These are phyloP conservation scores for Scortechinia acanthostroma DNA, from an alignment of 2,329 filamentous ascomycete genomes.

Conservation along the genomic window DNA sequence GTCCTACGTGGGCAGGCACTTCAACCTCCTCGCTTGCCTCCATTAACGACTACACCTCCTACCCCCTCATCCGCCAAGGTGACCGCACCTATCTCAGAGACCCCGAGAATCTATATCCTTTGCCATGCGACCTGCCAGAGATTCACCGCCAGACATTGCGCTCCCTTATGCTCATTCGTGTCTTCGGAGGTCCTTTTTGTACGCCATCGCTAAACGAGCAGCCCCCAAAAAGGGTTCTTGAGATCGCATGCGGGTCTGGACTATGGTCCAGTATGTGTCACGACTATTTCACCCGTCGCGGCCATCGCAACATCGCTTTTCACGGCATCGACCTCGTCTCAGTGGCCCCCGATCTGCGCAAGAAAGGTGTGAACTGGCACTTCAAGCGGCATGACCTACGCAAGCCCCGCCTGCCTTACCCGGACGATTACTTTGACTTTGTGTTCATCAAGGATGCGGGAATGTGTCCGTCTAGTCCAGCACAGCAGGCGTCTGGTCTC, in stretches of 20 bases:
- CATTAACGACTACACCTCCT: constrained; percentile 22
- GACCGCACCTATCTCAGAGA: constrained; percentile 50
- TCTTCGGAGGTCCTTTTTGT: constrained; percentile 46
- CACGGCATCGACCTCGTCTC: constrained; percentile 48
- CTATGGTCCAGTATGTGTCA: constrained; percentile 51
- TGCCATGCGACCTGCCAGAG: constrained; percentile 52
- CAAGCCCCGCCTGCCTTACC: constrained; percentile 44
- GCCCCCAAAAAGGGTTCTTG: constrained; percentile 45
- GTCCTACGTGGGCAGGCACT: neutral
- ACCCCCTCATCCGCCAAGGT: constrained; percentile 38
- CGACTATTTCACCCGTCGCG: constrained; percentile 39
- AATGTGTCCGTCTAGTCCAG: constrained; percentile 37
- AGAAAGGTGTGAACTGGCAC: constrained; percentile 52
- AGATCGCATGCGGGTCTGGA: constrained; percentile 49
- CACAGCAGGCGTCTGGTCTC: constrained; percentile 35
- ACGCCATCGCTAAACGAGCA: constrained; percentile 34
- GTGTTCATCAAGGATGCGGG: constrained; percentile 53
- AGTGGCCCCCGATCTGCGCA: constrained; percentile 44
- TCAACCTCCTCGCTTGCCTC: neutral
- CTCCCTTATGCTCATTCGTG: constrained; percentile 41
- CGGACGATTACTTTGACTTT: constrained; percentile 50
- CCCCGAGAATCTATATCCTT: constrained; percentile 40
- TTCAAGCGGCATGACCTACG: constrained; percentile 54
- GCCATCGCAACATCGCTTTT: constrained; percentile 41
- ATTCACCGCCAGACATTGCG: constrained; percentile 51